These are phyloP conservation scores for Ocimum tenuiflorum DNA, from an alignment of 257 asterid genomes.

Conservation along the genomic window DNA sequence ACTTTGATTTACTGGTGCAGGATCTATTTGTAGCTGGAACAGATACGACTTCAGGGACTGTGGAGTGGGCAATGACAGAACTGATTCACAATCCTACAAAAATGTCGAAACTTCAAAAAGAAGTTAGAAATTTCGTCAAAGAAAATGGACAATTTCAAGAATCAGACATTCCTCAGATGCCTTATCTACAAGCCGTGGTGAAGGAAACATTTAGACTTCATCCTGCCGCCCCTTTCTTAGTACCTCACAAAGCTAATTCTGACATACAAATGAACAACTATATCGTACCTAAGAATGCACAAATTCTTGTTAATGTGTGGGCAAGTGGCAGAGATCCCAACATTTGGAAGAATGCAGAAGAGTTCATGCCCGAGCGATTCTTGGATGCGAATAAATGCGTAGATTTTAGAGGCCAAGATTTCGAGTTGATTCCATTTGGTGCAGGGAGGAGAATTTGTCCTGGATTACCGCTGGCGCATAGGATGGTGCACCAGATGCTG, in stretches of 20 bases:
- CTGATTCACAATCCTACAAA: neutral
- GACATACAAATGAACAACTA: neutral
- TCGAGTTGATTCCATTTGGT: no score
- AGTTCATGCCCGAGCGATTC: neutral
- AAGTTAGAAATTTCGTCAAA: neutral
- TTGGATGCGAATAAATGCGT: neutral
- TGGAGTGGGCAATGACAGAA: constrained; percentile 1
- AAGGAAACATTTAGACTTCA: no score
- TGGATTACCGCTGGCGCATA: neutral
- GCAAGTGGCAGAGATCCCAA: neutral
- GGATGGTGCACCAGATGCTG: neutral
- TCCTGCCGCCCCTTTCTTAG: neutral
- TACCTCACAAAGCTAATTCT: neutral
- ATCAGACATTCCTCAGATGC: neutral
- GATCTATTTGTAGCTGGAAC: neutral
- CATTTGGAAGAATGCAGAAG: neutral
- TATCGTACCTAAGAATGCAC: neutral
- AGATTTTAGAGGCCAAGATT: neutral
- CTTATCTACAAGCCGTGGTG: neutral
- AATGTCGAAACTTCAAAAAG: neutral
- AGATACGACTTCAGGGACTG: neutral
- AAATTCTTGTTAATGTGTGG: no score
- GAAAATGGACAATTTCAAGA: neutral
- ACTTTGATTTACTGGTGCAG: neutral
- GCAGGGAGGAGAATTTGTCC: neutral